Percentiles rank a stretch among this genome's conserved stretches.
Evolutionary conservation across 2,329 filamentous ascomycete species (phyloP).

Genomic region (Lecanicillium sp.): DNA sequence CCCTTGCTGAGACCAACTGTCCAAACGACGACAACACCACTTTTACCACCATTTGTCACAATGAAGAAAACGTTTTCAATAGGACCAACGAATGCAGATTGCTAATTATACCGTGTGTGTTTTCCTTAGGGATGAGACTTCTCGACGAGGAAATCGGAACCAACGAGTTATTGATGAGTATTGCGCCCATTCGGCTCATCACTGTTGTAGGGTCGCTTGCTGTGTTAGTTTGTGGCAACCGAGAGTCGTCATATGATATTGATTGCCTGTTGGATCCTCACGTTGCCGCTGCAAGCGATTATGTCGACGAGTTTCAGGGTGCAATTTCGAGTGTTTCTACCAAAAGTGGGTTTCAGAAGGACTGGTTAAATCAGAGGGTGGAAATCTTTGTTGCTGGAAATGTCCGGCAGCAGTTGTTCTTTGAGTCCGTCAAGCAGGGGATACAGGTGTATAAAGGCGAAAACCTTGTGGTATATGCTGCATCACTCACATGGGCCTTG

Average conservation of each 20-base stretch:
- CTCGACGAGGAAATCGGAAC: conserved; percentile 15
- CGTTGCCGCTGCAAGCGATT: conserved; percentile 13
- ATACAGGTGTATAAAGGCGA: conserved; percentile 14
- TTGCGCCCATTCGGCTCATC: conserved; percentile 19
- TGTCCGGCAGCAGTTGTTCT: conserved; percentile 14
- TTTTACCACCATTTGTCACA: too few relatives aligned
- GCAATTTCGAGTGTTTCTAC: conserved; percentile 11
- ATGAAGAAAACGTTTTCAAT: too few relatives aligned
- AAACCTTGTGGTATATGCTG: conserved; percentile 17
- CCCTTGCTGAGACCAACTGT: too few relatives aligned
- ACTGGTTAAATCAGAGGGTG: conserved; percentile 18
- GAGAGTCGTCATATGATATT: conserved; percentile 14
- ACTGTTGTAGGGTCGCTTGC: conserved; percentile 16
- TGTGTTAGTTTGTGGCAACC: conserved; percentile 14
- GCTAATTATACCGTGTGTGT: too few relatives aligned
- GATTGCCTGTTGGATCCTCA: conserved; percentile 19
- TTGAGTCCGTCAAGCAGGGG: conserved; percentile 15
- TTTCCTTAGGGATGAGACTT: too few relatives aligned
- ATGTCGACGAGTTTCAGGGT: conserved; percentile 11
- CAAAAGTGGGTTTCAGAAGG: conserved; percentile 1
- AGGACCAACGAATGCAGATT: too few relatives aligned
- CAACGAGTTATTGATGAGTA: conserved; percentile 17
- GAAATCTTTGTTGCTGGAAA: conserved; percentile 12
- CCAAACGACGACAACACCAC: too few relatives aligned
- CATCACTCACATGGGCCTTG: conserved; percentile 16